Base-by-base conservation (phyloP, 768 basidiomycete genomes). In the Rhizopogon vesiculosus region DNA sequence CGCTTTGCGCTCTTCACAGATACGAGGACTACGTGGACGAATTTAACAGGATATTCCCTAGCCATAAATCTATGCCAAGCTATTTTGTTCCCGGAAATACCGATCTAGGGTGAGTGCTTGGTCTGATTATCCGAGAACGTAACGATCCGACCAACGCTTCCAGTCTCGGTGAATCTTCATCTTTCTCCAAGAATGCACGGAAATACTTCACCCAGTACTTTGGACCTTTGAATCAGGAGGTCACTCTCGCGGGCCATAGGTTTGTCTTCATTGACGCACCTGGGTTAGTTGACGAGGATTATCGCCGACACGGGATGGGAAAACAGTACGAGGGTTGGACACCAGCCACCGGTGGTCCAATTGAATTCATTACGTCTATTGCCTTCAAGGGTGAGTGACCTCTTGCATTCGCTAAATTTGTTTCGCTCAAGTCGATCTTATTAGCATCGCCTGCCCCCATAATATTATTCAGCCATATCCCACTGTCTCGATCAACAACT, bases 401-500 rank as follows among this genome's bases (percentile, higher is more conserved):
- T 49, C 4, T 49, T 38, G 8, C 33, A 16, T 25, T 16, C 5
- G 13, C 19, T 38, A 19, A 8, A 25, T 5, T 5, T 16, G 3
- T 22, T 16, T 38, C 15, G 3, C 35, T 38, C 15, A 49, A 22
- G 1, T 16, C 19, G 35, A 18, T 2, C 9, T 35, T 70, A 46
- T 68, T 65, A 49, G 48, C 35, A 12, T 19, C 64, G 68, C 44
- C 62, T 40, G 66, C 78, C 22, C 84, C 85, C 12, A 66, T 80
- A 16, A 81, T 96, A 49, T 70, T 98, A 25, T 77, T 98, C 55
- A 87, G 81, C 51, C 94, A 98, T 67, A 93, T 97, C 45, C 94
- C 94, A 4, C 76, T 97, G 15, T 82, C 83, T 7, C 78, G 94
- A 38, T 80, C 87, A 1, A 89, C 90, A 54, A 79, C 79, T 5